phyloP scores from a whole-genome alignment of 2,329 filamentous ascomycete genomes.

The Fusarium coffeatum region DNA sequence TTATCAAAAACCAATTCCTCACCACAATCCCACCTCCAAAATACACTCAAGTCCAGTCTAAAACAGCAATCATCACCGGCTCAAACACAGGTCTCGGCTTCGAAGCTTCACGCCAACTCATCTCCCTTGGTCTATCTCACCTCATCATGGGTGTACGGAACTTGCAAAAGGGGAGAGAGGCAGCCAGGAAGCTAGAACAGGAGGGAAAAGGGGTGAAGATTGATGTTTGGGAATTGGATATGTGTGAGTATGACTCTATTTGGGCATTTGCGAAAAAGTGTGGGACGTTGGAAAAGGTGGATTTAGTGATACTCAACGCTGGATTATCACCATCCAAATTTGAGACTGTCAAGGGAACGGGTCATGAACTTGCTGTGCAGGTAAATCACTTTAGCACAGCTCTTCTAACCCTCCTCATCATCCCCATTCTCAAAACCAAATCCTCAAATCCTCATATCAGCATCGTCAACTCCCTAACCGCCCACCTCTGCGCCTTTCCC shows the following conservation, averaged over 20 bases:
- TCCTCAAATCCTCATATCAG: conserved; percentile 35
- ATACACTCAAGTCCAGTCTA: conserved; percentile 25
- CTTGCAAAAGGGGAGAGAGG: conserved; percentile 25
- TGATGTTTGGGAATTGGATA: conserved; percentile 44
- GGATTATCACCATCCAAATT: conserved; percentile 42
- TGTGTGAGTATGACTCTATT: conserved; percentile 45
- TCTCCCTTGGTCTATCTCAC: conserved; percentile 31
- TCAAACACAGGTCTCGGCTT: conserved; percentile 45
- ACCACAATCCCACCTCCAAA: conserved; percentile 38
- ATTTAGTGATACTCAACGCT: conserved; percentile 52
- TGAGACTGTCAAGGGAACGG: conserved; percentile 28
- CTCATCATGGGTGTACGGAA: conserved; percentile 36
- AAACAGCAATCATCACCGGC: conserved; percentile 42
- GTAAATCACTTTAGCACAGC: conserved; percentile 50
- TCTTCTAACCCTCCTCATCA: conserved; percentile 46
- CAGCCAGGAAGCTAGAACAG: conserved; percentile 14
- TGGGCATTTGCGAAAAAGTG: conserved; percentile 34
- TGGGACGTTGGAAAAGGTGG: conserved; percentile 29
- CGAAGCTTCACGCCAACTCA: conserved; percentile 41
- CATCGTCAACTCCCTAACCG: conserved; percentile 47
- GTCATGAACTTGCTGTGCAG: conserved; percentile 50
- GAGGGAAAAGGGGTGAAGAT: conserved; percentile 21
- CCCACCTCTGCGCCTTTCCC: conserved; percentile 45
- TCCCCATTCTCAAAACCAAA: conserved; percentile 40
- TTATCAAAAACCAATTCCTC: conserved; percentile 41